phyloP scores from a whole-genome alignment of 1,139 yeast species.

The Geotrichum macrosporum region DNA sequence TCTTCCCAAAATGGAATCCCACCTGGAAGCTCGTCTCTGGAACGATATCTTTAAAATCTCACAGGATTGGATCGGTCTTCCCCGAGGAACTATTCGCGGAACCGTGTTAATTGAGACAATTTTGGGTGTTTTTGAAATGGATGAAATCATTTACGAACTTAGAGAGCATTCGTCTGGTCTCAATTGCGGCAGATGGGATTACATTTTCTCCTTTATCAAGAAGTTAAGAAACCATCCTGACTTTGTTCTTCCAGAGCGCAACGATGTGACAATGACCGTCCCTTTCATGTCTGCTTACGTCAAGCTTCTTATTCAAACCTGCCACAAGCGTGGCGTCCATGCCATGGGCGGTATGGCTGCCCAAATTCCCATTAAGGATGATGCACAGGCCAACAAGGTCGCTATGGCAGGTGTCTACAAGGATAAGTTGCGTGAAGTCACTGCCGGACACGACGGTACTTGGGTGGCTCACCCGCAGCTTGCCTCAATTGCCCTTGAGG shows the following conservation, averaged over 20 bases:
- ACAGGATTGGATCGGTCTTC: constrained; percentile 61
- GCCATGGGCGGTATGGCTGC: constrained; percentile 90
- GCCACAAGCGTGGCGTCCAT: constrained; percentile 71
- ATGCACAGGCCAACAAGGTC: constrained; percentile 55
- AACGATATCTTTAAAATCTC: constrained; percentile 66
- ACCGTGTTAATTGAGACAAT: constrained; percentile 76
- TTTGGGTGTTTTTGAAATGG: constrained; percentile 77
- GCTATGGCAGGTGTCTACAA: constrained; percentile 70
- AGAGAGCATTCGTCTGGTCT: constrained; percentile 72
- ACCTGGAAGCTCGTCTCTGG: constrained; percentile 75
- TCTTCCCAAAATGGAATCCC: constrained; percentile 78
- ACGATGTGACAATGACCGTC: constrained; percentile 69
- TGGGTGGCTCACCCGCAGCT: constrained; percentile 83
- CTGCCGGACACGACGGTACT: constrained; percentile 74
- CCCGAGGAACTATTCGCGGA: constrained; percentile 71
- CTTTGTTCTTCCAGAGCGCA: constrained; percentile 65
- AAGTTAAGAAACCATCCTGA: constrained; percentile 60
- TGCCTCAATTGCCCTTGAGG: constrained; percentile 69
- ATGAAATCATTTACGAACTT: constrained; percentile 71
- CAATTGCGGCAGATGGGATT: constrained; percentile 83
- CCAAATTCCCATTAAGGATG: constrained; percentile 71
- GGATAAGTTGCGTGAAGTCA: constrained; percentile 70
- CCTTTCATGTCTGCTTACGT: constrained; percentile 74
- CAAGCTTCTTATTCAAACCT: constrained; percentile 60
- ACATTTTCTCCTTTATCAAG: constrained; percentile 69